Conservation (phyloP, 768 basidiomycete species). For the Rhizopogon vulgaris region DNA sequence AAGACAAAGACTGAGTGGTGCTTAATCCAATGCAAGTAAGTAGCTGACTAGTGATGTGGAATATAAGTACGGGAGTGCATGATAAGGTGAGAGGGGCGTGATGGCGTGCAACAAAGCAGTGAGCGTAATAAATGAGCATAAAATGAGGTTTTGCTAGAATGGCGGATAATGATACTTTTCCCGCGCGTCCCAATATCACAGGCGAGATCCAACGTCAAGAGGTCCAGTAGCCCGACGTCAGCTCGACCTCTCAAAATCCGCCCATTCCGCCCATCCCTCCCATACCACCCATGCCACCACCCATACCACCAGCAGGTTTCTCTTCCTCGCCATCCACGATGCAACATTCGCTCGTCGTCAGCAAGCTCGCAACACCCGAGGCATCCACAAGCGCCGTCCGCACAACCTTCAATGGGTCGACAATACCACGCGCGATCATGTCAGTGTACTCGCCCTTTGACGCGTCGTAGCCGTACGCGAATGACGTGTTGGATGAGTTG, state of each 20-base stretch:
- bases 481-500: conserved; percentile 62
- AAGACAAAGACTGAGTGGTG: not conserved
- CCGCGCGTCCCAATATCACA: not conserved
- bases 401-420: conserved; percentile 95
- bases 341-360: conserved; percentile 91
- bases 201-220: not conserved
- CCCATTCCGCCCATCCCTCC: conserved; percentile 61
- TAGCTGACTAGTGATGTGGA: not conserved
- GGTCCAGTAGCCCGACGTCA: not conserved
- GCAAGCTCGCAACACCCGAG: conserved; percentile 83
- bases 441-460: conserved; percentile 89
- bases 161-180: not conserved
- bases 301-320: conserved; percentile 41
- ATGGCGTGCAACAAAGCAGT: conserved; percentile 8
- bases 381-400: conserved; percentile 91
- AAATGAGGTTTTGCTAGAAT: not conserved
- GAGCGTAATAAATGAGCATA: conserved; percentile 8
- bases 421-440: conserved; percentile 91
- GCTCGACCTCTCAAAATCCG: conserved; percentile 31
- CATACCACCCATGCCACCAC: conserved; percentile 43
- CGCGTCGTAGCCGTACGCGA: conserved; percentile 86
- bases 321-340: conserved; percentile 90
- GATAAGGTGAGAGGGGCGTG: conserved; percentile 5
- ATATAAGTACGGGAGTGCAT: conserved; percentile 5
- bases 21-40: not conserved